These are phyloP conservation scores for Boehmeria nivea DNA, from an alignment of 306 rosid genomes.

Conservation along the genomic window DNA sequence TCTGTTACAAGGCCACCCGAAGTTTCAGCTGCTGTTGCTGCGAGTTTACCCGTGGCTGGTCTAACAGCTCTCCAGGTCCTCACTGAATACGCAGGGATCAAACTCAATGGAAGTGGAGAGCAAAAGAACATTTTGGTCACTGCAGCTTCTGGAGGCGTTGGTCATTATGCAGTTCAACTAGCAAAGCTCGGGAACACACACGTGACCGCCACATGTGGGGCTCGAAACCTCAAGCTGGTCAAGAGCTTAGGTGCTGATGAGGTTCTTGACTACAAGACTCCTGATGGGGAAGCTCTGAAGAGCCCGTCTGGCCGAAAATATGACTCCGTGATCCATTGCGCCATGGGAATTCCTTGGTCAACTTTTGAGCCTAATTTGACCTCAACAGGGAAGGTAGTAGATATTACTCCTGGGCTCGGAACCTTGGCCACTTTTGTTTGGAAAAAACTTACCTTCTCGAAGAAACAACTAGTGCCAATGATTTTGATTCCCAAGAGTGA, in stretches of 20 bases:
- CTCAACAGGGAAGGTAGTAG: slow-evolving; percentile 60
- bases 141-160: slow-evolving; percentile 89
- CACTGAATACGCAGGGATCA: slow-evolving; percentile 48
- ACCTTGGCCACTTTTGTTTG: slow-evolving; percentile 42
- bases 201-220: slow-evolving; percentile 80
- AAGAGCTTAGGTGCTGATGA: slow-evolving; percentile 77
- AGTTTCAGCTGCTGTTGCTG: slow-evolving; percentile 47
- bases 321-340: slow-evolving; percentile 69
- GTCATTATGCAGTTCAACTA: slow-evolving; percentile 70
- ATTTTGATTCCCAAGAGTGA: slow-evolving; percentile 44
- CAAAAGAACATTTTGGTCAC: slow-evolving; percentile 61
- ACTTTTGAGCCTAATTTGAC: slow-evolving; percentile 68
- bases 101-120: slow-evolving; percentile 45
- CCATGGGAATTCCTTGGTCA: slow-evolving; percentile 58
- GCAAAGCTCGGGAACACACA: slow-evolving; percentile 79
- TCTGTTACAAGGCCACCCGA: slow-evolving; percentile 44
- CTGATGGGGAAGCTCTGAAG: slow-evolving; percentile 54
- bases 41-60: slow-evolving; percentile 60
- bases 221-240: slow-evolving; percentile 57
- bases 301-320: slow-evolving; percentile 71
- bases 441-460: slow-evolving; percentile 56
- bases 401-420: slow-evolving; percentile 43
- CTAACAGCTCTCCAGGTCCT: slow-evolving; percentile 72
- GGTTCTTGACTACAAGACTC: slow-evolving; percentile 74
- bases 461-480: slow-evolving; percentile 64